Conservation (phyloP, 78 protist species). For the Dictyostelium purpureum region DNA sequence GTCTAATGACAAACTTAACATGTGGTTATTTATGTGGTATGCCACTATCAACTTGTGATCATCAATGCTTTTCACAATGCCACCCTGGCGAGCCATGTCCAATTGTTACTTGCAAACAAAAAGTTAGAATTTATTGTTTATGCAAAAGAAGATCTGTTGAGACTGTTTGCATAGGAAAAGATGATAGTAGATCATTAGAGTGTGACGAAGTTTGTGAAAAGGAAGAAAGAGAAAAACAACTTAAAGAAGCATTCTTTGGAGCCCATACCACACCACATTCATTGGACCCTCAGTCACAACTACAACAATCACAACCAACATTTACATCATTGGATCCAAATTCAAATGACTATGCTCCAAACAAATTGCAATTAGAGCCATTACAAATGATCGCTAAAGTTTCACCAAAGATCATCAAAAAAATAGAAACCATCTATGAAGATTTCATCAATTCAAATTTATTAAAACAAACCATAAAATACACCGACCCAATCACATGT, state of each 20-base stretch:
- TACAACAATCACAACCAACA: background rate
- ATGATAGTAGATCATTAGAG: conserved; percentile 55
- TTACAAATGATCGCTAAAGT: conserved; percentile 20
- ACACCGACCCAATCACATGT: background rate
- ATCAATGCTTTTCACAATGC: conserved; percentile 65
- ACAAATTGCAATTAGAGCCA: conserved; percentile 4
- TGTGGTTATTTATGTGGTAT: conserved; percentile 68
- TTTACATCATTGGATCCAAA: background rate
- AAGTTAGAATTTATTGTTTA: conserved; percentile 56
- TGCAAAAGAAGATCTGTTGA: conserved; percentile 76
- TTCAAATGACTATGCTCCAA: background rate
- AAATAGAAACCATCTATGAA: conserved; percentile 23
- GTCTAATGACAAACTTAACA: background rate
- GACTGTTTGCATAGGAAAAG: conserved; percentile 55
- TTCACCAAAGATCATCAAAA: conserved; percentile 50
- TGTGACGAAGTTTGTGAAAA: conserved; percentile 83
- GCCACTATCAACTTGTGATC: conserved; percentile 61
- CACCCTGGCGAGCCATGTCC: conserved; percentile 89
- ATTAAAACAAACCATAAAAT: conserved; percentile 34
- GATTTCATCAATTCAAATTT: conserved; percentile 45
- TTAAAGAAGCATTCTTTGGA: conserved; percentile 54
- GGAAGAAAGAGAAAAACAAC: conserved; percentile 49
- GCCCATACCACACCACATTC: background rate
- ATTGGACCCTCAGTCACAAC: background rate
- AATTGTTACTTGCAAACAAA: conserved; percentile 45